These are phyloP conservation scores for Cladosporium sp. DNA, from an alignment of 2,329 filamentous ascomycete genomes.

Conservation along the genomic window DNA sequence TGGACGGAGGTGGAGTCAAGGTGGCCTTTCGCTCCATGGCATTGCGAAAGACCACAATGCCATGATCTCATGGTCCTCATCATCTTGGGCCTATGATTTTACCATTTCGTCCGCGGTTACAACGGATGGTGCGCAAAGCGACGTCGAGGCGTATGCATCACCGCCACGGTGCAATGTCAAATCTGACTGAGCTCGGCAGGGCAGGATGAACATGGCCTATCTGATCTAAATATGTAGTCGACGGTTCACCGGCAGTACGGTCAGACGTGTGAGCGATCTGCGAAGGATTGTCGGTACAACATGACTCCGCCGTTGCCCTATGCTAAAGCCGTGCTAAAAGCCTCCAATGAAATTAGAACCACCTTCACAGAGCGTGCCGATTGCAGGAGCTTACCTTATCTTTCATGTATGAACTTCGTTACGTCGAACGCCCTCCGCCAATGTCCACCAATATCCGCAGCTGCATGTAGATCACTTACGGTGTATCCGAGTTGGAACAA, in stretches of 20 bases:
- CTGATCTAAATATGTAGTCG: neutral
- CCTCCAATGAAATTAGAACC: neutral
- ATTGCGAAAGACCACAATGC: neutral
- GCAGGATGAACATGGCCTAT: neutral
- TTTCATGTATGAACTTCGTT: neutral
- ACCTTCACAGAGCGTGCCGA: neutral
- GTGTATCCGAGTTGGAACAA: neutral
- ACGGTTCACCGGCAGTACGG: neutral
- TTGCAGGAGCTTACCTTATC: neutral
- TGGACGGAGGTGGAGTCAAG: neutral
- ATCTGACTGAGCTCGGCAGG: neutral
- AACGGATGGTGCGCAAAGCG: neutral
- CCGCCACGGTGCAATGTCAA: neutral
- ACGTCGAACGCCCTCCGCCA: neutral
- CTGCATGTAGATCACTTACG: conserved; percentile 9
- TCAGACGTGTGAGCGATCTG: neutral
- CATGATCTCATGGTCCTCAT: neutral
- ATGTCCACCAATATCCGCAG: neutral
- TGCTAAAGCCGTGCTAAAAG: neutral
- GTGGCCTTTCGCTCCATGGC: neutral
- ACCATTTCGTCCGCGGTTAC: neutral
- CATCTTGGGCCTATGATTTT: neutral
- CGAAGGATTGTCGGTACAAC: neutral
- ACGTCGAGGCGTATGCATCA: neutral
- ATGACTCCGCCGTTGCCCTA: neutral